A percentile compares a stretch with the other conserved stretches of the same genome.
Evolutionary conservation across 2,329 filamentous ascomycete genomes (phyloP).

Genomic region (Aspergillus viridinutans): DNA sequence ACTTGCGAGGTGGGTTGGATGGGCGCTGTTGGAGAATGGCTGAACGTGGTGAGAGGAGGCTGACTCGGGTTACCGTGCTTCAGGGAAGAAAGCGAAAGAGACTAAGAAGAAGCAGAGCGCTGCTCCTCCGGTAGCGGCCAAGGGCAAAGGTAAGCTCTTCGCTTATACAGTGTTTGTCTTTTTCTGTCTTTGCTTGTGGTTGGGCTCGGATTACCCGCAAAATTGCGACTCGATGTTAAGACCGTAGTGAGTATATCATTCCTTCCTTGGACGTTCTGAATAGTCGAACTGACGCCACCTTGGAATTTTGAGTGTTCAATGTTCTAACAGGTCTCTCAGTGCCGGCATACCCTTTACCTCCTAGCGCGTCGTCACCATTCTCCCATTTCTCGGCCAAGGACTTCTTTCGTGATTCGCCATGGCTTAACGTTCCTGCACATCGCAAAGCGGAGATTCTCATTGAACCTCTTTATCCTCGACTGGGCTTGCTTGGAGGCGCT

Average conservation of each 20-base stretch:
- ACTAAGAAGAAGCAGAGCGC: conserved; percentile 27
- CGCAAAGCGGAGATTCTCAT: conserved; percentile 62
- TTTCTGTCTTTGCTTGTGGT: conserved; percentile 4
- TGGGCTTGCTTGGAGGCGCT: conserved; percentile 75
- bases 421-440: conserved; percentile 67
- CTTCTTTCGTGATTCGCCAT: conserved; percentile 82
- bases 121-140: conserved; percentile 18
- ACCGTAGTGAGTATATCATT: conserved; percentile 13
- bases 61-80: conserved; percentile 1
- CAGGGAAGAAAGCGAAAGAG: conserved; percentile 37
- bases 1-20: conserved; percentile 60
- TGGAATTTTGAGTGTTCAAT: conserved; percentile 24
- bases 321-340: conserved; percentile 39
- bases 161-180: conserved; percentile 3
- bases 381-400: conserved; percentile 46
- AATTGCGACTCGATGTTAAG: background rate
- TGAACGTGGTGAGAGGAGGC: background rate
- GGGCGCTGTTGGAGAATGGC: background rate
- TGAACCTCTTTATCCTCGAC: conserved; percentile 53
- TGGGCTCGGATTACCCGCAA: conserved; percentile 24
- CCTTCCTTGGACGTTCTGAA: conserved; percentile 11
- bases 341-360: conserved; percentile 24
- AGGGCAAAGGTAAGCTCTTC: conserved; percentile 25
- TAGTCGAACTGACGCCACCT: conserved; percentile 28
- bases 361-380: conserved; percentile 18